Conservation (phyloP, 2,329 filamentous ascomycete species). For the Trichoderma aggressivum region DNA sequence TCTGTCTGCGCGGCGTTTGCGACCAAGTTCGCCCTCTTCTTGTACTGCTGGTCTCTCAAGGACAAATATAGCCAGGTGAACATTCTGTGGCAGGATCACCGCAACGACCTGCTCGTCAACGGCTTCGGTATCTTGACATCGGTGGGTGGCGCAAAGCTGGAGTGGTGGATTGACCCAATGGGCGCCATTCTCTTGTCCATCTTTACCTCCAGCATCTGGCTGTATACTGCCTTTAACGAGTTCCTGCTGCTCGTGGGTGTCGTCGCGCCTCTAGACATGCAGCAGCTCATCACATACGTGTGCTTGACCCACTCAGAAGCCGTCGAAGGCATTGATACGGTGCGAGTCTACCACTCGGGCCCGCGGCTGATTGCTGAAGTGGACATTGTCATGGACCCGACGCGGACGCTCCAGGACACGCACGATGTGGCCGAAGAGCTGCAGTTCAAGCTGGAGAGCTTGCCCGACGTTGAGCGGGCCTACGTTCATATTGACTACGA, state of each 20-base stretch:
- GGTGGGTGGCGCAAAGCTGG: constrained; percentile 82
- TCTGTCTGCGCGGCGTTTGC: constrained; percentile 79
- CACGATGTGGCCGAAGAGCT: constrained; percentile 93
- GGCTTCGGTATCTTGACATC: constrained; percentile 88
- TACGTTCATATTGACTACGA: constrained; percentile 98
- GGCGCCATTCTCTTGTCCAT: constrained; percentile 82
- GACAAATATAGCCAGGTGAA: constrained; percentile 88
- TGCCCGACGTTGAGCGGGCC: constrained; percentile 87
- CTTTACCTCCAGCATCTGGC: constrained; percentile 77
- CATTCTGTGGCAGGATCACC: constrained; percentile 94
- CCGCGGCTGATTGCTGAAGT: constrained; percentile 90
- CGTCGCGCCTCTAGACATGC: constrained; percentile 76
- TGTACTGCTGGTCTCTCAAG: constrained; percentile 89
- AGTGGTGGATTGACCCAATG: constrained; percentile 93
- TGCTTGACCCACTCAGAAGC: constrained; percentile 85
- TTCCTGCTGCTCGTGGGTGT: constrained; percentile 91
- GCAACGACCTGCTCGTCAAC: constrained; percentile 96
- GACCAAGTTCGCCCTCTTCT: constrained; percentile 79
- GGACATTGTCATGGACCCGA: constrained; percentile 87
- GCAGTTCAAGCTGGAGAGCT: constrained; percentile 87
- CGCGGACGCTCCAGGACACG: constrained; percentile 68
- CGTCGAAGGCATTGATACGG: constrained; percentile 88
- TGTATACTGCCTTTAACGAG: constrained; percentile 79
- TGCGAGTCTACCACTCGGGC: constrained; percentile 88
- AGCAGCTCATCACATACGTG: constrained; percentile 89